A percentile compares a stretch with the other conserved stretches of the same genome.
These are phyloP conservation scores for Pythium inflatum DNA, from an alignment of 352 stramenopile species.

Conservation along the genomic window DNA sequence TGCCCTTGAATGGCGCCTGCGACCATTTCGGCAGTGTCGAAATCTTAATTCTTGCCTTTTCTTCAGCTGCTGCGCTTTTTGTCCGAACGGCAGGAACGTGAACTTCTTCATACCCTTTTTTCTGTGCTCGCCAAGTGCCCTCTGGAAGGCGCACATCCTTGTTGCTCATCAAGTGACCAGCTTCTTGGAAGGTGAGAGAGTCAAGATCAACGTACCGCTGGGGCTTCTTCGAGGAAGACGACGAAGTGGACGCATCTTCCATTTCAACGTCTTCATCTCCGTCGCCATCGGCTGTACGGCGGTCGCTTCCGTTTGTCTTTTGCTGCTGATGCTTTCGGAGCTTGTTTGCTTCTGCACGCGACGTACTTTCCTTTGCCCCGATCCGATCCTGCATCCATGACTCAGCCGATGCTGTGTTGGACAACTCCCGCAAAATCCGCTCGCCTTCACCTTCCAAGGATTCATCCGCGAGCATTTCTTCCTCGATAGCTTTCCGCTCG, in stretches of 20 bases:
- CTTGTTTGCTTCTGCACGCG: constrained; percentile 80
- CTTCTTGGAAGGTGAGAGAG: constrained; percentile 94
- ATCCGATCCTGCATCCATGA: constrained; percentile 95
- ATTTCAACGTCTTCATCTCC: constrained; percentile 61
- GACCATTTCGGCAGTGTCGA: constrained; percentile 94
- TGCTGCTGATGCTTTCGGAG: constrained; percentile 79
- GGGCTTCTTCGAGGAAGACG: constrained; percentile 55
- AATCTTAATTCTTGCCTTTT: constrained; percentile 89
- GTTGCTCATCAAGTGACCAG: constrained; percentile 98
- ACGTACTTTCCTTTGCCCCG: constrained; percentile 83
- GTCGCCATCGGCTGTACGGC: constrained; percentile 45
- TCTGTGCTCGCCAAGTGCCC: constrained; percentile 96
- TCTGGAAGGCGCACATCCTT: constrained; percentile 96
- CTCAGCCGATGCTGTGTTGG: constrained; percentile 87
- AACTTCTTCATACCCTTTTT: constrained; percentile 98
- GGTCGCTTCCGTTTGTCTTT: constrained; percentile 32
- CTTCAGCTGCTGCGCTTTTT: constrained; percentile 70
- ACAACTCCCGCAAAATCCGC: constrained; percentile 91
- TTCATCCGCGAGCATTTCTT: constrained; percentile 83
- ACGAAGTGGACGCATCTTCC: constrained; percentile 37
- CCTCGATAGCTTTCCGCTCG: constrained; percentile 90
- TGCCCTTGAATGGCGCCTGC: constrained; percentile 95
- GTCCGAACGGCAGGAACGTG: constrained; percentile 97
- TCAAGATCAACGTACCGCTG: constrained; percentile 95
- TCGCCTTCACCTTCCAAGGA: constrained; percentile 89